These are phyloP conservation scores for Kodamaea kakaduensis DNA, from an alignment of 805 yeast species.

Conservation along the genomic window DNA sequence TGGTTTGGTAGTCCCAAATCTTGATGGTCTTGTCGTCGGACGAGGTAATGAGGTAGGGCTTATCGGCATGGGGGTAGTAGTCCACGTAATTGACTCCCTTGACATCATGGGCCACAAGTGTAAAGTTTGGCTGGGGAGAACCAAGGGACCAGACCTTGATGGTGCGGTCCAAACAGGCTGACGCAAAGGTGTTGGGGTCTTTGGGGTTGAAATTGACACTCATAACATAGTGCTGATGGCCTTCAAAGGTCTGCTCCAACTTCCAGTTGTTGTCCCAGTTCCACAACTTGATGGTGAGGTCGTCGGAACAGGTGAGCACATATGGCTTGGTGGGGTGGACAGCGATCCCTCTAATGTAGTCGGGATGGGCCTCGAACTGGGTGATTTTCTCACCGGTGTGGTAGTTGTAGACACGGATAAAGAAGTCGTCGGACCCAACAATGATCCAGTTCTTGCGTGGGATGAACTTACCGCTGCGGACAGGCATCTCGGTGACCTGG, in stretches of 20 bases:
- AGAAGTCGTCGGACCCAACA: slow-evolving; percentile 95
- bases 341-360: slow-evolving; percentile 87
- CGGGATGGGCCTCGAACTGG: slow-evolving; percentile 98
- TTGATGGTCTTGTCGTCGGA: slow-evolving; percentile 88
- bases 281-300: slow-evolving; percentile 88
- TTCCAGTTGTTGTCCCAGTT: slow-evolving; percentile 96
- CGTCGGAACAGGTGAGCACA: slow-evolving; percentile 86
- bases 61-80: slow-evolving; percentile 95
- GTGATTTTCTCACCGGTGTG: slow-evolving; percentile 92
- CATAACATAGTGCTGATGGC: slow-evolving; percentile 95
- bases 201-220: slow-evolving; percentile 93
- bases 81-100: slow-evolving; percentile 96
- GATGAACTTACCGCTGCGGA: slow-evolving; percentile 90
- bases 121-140: slow-evolving; percentile 81
- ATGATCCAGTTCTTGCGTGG: slow-evolving; percentile 97
- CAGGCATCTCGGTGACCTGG: slow-evolving; percentile 94
- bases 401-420: slow-evolving; percentile 87
- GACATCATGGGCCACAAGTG: slow-evolving; percentile 83
- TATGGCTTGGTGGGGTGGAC: slow-evolving; percentile 94
- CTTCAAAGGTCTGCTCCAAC: slow-evolving; percentile 85
- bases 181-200: slow-evolving; percentile 95
- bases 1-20: slow-evolving; percentile 96
- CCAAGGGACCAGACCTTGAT: slow-evolving; percentile 97
- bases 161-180: slow-evolving; percentile 93
- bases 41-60: slow-evolving; percentile 89